Conservation (phyloP, 805 yeast species). For the Millerozyma acaciae region DNA sequence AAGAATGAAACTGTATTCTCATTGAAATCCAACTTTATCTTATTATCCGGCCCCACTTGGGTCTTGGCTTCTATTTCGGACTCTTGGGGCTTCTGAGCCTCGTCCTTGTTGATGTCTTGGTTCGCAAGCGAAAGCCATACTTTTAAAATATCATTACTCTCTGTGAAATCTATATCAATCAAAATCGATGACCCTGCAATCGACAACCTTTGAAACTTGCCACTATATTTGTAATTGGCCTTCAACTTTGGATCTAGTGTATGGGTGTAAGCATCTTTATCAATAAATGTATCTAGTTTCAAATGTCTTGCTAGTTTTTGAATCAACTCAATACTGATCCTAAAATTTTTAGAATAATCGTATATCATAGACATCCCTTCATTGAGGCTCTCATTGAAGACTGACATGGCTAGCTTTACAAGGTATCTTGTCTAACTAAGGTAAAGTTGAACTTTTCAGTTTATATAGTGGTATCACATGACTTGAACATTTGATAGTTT, state of each 20-base stretch:
- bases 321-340: slow-evolving; percentile 32
- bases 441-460: too few relatives aligned
- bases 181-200: slow-evolving; percentile 41
- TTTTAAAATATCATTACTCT: slow-evolving; percentile 20
- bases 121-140: slow-evolving; percentile 37
- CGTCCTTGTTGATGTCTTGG: slow-evolving; percentile 13
- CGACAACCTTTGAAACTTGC: slow-evolving; percentile 28
- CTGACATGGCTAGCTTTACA: slow-evolving; percentile 1
- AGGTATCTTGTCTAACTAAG: too few relatives aligned
- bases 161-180: slow-evolving; percentile 36
- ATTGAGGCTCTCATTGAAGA: slow-evolving; percentile 17
- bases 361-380: slow-evolving; percentile 24
- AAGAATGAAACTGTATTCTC: slow-evolving; percentile 17
- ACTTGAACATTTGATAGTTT: too few relatives aligned
- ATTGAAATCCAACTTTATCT: slow-evolving; percentile 11
- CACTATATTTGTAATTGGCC: slow-evolving; percentile 4
- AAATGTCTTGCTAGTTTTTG: slow-evolving; percentile 39
- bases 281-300: slow-evolving; percentile 40
- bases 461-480: too few relatives aligned
- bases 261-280: slow-evolving; percentile 29
- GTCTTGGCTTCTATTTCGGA: slow-evolving; percentile 1
- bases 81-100: slow-evolving; percentile 1
- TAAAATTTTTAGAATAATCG: slow-evolving; percentile 28
- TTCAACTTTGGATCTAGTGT: slow-evolving; percentile 14
- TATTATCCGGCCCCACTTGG: slow-evolving; percentile 8